A percentile compares a stretch with the other conserved stretches of the same genome.
Evolutionary conservation across 1,139 yeast species (phyloP).

Genomic region (Diutina catenulata): DNA sequence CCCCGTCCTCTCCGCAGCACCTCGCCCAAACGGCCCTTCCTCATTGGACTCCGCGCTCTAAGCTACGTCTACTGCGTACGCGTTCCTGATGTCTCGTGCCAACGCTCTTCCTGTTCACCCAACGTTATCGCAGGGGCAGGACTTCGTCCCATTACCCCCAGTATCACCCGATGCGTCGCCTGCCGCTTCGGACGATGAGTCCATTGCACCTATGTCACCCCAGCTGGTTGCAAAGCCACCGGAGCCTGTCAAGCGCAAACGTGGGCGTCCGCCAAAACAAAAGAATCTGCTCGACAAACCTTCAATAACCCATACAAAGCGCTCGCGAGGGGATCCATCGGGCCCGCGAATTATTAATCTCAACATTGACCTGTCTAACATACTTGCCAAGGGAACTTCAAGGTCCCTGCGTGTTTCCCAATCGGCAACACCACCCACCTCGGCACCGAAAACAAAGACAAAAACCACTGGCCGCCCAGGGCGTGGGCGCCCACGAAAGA

Average conservation of each 20-base stretch:
- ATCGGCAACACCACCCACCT: too few species aligned
- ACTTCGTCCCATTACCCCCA: not conserved
- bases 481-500: too few species aligned
- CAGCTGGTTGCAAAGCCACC: not conserved
- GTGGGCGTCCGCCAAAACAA: not conserved
- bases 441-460: too few species aligned
- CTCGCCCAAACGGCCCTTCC: too few species aligned
- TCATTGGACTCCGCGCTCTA: too few species aligned
- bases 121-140: too few species aligned
- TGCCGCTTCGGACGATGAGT: not conserved
- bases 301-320: not conserved
- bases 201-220: not conserved
- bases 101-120: too few species aligned
- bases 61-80: too few species aligned
- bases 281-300: not conserved
- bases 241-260: not conserved
- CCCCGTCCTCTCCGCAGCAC: too few species aligned
- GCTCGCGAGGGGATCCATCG: not conserved
- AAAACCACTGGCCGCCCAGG: too few species aligned
- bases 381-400: not conserved
- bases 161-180: constrained; percentile 3
- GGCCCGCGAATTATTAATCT: constrained; percentile 2
- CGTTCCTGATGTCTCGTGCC: too few species aligned
- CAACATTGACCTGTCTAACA: constrained; percentile 1
- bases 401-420: too few species aligned